phyloP scores from a whole-genome alignment of 805 yeast species.

The Hanseniaspora taiwanica region DNA sequence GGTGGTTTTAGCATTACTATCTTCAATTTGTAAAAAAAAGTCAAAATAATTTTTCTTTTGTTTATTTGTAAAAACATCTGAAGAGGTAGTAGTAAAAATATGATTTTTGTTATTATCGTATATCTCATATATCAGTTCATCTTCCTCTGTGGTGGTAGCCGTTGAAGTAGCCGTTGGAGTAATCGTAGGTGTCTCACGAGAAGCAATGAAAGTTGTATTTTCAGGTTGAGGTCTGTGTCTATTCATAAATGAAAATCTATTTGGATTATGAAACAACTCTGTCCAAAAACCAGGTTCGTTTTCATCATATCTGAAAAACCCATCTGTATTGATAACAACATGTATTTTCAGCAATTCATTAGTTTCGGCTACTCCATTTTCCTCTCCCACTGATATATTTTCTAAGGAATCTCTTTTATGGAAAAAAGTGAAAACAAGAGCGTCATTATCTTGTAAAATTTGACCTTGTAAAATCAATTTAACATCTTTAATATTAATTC shows the following conservation, averaged over 20 bases:
- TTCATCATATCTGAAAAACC: constrained; percentile 9
- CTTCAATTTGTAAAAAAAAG: too few species aligned
- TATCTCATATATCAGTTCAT: too few species aligned
- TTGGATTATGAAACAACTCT: constrained; percentile 13
- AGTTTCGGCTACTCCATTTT: not conserved
- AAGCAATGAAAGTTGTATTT: constrained; percentile 1
- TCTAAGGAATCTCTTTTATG: too few species aligned
- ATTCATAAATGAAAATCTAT: constrained; percentile 11
- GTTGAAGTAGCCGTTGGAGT: too few species aligned
- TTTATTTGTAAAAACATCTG: too few species aligned
- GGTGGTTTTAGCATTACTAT: too few species aligned
- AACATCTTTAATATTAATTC: constrained; percentile 13
- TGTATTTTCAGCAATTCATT: constrained; percentile 9
- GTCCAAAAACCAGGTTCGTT: constrained; percentile 19
- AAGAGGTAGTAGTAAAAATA: not conserved
- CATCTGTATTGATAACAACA: constrained; percentile 16
- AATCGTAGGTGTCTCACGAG: too few species aligned
- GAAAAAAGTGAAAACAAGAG: constrained; percentile 8
- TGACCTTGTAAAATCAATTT: constrained; percentile 19
- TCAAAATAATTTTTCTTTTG: too few species aligned
- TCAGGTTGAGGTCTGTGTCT: constrained; percentile 1
- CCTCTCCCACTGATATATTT: too few species aligned
- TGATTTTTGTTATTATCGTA: too few species aligned
- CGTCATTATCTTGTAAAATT: constrained; percentile 7
- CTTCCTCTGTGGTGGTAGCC: not conserved